Evolutionary conservation across 2,329 filamentous ascomycete genomes (phyloP).

Genomic region (Colletotrichum sp.): DNA sequence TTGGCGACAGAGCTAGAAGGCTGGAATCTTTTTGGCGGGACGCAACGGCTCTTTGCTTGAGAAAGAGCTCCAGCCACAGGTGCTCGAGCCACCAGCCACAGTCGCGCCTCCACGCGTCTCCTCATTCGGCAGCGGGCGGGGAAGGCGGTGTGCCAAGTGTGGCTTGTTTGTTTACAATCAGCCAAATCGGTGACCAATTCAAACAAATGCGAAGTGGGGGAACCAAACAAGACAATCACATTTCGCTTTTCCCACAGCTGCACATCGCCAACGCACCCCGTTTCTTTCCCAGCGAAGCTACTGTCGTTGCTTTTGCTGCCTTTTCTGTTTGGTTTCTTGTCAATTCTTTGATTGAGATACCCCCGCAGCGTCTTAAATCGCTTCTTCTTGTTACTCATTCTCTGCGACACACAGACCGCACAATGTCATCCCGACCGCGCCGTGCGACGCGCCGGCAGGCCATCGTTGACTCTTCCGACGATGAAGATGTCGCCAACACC

Average conservation of each 20-base stretch:
- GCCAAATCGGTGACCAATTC: conserved; percentile 21
- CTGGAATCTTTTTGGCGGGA: neutral
- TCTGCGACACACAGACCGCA: neutral
- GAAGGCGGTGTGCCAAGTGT: neutral
- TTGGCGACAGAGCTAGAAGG: neutral
- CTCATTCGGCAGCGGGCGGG: neutral
- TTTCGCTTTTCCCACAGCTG: neutral
- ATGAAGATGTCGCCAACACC: conserved; percentile 66
- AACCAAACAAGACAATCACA: conserved; percentile 13
- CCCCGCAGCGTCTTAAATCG: neutral
- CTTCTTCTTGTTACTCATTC: neutral
- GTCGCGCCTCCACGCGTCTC: conserved; percentile 1
- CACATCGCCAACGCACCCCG: neutral
- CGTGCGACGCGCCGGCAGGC: conserved; percentile 70
- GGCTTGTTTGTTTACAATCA: conserved; percentile 24
- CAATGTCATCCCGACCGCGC: conserved; percentile 39
- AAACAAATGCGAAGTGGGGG: conserved; percentile 23
- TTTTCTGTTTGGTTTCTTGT: neutral
- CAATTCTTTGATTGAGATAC: conserved; percentile 11
- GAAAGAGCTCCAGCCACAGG: conserved; percentile 11
- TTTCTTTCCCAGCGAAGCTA: neutral
- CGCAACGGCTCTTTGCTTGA: neutral
- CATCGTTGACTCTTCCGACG: conserved; percentile 82
- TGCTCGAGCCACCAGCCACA: neutral
- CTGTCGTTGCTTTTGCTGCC: neutral